phyloP scores from a whole-genome alignment of 208 protist species.

The Cochliopodium minus region DNA sequence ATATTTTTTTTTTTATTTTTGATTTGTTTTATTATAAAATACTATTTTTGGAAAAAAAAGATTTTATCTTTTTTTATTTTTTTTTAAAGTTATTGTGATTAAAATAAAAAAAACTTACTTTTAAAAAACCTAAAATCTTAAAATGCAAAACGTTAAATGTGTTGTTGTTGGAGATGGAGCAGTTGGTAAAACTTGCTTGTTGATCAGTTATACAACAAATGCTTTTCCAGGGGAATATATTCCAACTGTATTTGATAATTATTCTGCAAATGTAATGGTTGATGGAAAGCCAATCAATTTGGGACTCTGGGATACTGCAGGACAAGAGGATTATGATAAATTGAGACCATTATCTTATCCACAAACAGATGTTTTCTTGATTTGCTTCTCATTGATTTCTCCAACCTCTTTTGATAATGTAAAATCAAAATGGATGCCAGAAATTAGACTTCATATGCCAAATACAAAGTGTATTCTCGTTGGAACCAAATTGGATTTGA shows the following conservation, averaged over 20 bases:
- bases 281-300: constrained; percentile 32
- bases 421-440: constrained; percentile 34
- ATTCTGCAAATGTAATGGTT: constrained; percentile 46
- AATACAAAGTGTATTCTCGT: constrained; percentile 53
- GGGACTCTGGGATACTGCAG: constrained; percentile 51
- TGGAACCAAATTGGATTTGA: constrained; percentile 64
- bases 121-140: too few relatives aligned
- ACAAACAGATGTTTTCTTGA: constrained; percentile 48
- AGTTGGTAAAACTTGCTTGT: constrained; percentile 35
- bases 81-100: too few relatives aligned
- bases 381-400: constrained; percentile 45
- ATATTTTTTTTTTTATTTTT: too few relatives aligned
- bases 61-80: too few relatives aligned
- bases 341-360: constrained; percentile 47
- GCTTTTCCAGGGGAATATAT: constrained; percentile 34
- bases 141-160: constrained; percentile 26
- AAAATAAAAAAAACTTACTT: too few relatives aligned
- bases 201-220: constrained; percentile 24
- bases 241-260: constrained; percentile 64
- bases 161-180: constrained; percentile 35
- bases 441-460: constrained; percentile 48
- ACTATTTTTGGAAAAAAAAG: too few relatives aligned
- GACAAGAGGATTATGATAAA: constrained; percentile 68
- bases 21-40: too few relatives aligned
- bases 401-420: constrained; percentile 48